phyloP scores from a whole-genome alignment of 805 yeast genomes.

The Kurtzmaniella cleridarum region DNA sequence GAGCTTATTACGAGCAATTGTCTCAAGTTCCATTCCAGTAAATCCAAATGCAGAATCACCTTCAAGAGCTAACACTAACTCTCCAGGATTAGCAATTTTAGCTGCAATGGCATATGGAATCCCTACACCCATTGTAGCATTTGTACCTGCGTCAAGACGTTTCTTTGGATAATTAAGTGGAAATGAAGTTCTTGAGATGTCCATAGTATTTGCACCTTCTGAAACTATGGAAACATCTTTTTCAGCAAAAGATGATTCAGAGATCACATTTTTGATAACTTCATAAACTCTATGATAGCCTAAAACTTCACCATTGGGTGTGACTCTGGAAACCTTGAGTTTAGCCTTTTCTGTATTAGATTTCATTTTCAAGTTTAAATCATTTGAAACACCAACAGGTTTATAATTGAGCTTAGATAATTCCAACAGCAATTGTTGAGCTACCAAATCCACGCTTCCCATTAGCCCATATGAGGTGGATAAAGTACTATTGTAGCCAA shows the following conservation, averaged over 20 bases:
- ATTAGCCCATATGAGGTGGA: conserved; percentile 39
- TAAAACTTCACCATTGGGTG: conserved; percentile 18
- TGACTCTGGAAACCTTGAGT: conserved; percentile 22
- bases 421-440: conserved; percentile 25
- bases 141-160: conserved; percentile 68
- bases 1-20: conserved; percentile 50
- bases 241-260: conserved; percentile 11
- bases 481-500: conserved; percentile 39
- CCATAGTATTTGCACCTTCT: conserved; percentile 82
- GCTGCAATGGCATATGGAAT: conserved; percentile 66
- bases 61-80: conserved; percentile 52
- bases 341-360: conserved; percentile 26
- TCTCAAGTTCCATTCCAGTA: conserved; percentile 68
- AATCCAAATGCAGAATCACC: conserved; percentile 81
- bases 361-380: conserved; percentile 19
- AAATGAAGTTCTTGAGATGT: conserved; percentile 58
- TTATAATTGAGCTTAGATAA: conserved; percentile 19
- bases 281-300: conserved; percentile 51
- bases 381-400: conserved; percentile 23
- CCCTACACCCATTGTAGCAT: conserved; percentile 77
- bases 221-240: conserved; percentile 41
- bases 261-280: conserved; percentile 29
- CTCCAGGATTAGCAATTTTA: conserved; percentile 37
- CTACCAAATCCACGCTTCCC: conserved; percentile 48
- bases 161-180: conserved; percentile 47